These are phyloP conservation scores for Cicer yamashitae DNA, from an alignment of 306 rosid species.

Conservation along the genomic window DNA sequence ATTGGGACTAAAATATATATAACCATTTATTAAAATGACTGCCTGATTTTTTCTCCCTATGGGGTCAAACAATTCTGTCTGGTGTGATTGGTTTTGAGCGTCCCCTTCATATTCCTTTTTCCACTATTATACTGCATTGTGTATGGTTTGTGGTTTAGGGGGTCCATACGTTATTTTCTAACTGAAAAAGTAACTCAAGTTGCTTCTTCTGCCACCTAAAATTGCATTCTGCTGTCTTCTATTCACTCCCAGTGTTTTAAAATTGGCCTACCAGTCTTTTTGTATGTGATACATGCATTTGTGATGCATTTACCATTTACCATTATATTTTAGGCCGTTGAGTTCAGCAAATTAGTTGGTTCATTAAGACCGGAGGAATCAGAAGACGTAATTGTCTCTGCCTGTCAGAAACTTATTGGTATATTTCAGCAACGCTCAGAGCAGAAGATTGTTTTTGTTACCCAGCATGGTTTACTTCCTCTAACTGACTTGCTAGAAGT, in stretches of 20 bases:
- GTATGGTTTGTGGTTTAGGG: slow-evolving; percentile 16
- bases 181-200: slow-evolving; percentile 21
- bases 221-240: slow-evolving; percentile 17
- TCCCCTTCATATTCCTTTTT: slow-evolving; percentile 1
- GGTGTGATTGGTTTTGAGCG: slow-evolving; percentile 17
- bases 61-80: slow-evolving; percentile 18
- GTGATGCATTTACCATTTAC: slow-evolving; percentile 41
- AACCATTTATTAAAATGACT: background rate
- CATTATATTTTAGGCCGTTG: slow-evolving; percentile 77
- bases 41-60: background rate
- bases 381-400: slow-evolving; percentile 84
- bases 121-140: slow-evolving; percentile 1
- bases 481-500: slow-evolving; percentile 87
- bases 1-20: background rate
- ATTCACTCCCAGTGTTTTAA: slow-evolving; percentile 4
- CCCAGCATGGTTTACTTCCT: slow-evolving; percentile 96
- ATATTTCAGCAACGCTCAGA: slow-evolving; percentile 89
- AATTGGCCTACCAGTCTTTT: slow-evolving; percentile 20
- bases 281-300: slow-evolving; percentile 38
- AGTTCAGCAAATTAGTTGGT: slow-evolving; percentile 88
- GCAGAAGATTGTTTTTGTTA: slow-evolving; percentile 90
- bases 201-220: slow-evolving; percentile 26
- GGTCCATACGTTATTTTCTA: background rate
- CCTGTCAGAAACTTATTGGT: slow-evolving; percentile 85
- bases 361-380: slow-evolving; percentile 84